Percentiles rank a stretch among this genome's conserved stretches.
Conservation (phyloP, 495 filamentous ascomycete genomes). For the Cercophora newfieldiana region DNA sequence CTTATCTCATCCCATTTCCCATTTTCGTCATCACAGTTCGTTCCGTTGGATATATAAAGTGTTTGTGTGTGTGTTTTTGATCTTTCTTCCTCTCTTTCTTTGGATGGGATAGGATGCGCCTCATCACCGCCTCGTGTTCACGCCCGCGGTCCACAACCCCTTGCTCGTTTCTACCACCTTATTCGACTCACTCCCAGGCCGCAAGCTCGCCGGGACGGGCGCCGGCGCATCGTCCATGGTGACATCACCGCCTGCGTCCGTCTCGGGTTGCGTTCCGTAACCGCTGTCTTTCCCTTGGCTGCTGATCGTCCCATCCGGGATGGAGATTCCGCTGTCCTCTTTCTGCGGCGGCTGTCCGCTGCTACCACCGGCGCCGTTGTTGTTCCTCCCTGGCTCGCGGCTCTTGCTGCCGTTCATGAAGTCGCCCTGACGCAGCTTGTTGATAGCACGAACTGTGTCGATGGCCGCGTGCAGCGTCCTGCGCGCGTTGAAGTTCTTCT, state of each 20-base stretch:
- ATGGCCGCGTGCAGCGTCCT: conserved; percentile 94
- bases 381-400: conserved; percentile 36
- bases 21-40: not conserved
- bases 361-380: conserved; percentile 14
- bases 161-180: conserved; percentile 36
- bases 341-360: conserved; percentile 20
- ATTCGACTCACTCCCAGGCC: conserved; percentile 35
- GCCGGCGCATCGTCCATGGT: conserved; percentile 40
- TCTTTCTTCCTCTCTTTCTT: not conserved
- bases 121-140: conserved; percentile 22
- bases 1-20: not conserved
- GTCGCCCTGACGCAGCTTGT: conserved; percentile 87
- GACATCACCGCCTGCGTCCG: conserved; percentile 33
- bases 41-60: not conserved
- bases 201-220: conserved; percentile 30
- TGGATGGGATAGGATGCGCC: not conserved
- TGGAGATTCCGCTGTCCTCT: conserved; percentile 35
- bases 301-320: conserved; percentile 15
- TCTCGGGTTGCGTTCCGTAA: conserved; percentile 37
- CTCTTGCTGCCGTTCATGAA: conserved; percentile 65
- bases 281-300: conserved; percentile 41
- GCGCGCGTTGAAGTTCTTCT: conserved; percentile 98
- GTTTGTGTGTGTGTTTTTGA: not conserved
- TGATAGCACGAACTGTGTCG: conserved; percentile 97
- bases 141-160: conserved; percentile 34